These are phyloP conservation scores for Parsonsia alboflavescens DNA, from an alignment of 257 asterid species.

Conservation along the genomic window DNA sequence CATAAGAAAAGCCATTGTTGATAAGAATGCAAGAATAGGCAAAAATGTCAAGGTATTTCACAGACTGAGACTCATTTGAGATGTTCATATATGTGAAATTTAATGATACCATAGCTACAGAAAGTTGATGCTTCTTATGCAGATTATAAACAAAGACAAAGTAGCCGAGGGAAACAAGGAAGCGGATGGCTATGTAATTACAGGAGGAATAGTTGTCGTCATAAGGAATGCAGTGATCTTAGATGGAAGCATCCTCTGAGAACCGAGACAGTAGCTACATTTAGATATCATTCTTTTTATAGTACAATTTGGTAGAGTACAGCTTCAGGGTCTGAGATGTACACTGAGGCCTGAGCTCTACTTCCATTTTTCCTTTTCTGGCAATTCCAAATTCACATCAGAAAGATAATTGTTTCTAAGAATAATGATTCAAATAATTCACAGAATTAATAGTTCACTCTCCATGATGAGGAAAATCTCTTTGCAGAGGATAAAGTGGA, in stretches of 20 bases:
- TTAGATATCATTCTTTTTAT: not conserved
- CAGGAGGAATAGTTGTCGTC: slow-evolving; percentile 54
- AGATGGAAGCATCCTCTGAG: slow-evolving; percentile 56
- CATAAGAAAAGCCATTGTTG: slow-evolving; percentile 63
- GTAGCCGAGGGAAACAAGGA: slow-evolving; percentile 66
- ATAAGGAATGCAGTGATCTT: slow-evolving; percentile 57
- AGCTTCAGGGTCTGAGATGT: not conserved
- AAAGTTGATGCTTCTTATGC: slow-evolving; percentile 17
- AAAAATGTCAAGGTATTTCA: slow-evolving; percentile 63
- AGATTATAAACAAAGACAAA: slow-evolving; percentile 67
- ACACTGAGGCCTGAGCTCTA: not conserved
- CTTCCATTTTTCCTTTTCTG: not conserved
- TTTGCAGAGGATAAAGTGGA: not conserved
- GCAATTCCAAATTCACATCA: not conserved
- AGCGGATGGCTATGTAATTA: slow-evolving; percentile 55
- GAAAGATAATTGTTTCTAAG: not conserved
- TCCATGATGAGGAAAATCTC: not conserved
- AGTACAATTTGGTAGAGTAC: not conserved
- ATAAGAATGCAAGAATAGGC: slow-evolving; percentile 82
- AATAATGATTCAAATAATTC: not conserved
- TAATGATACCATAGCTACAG: not conserved
- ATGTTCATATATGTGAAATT: not conserved
- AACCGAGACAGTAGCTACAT: not conserved
- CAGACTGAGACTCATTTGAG: no score
- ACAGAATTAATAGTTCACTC: not conserved